These are phyloP conservation scores for Ophiostoma sp. DNA, from an alignment of 2,329 filamentous ascomycete species.

Conservation along the genomic window DNA sequence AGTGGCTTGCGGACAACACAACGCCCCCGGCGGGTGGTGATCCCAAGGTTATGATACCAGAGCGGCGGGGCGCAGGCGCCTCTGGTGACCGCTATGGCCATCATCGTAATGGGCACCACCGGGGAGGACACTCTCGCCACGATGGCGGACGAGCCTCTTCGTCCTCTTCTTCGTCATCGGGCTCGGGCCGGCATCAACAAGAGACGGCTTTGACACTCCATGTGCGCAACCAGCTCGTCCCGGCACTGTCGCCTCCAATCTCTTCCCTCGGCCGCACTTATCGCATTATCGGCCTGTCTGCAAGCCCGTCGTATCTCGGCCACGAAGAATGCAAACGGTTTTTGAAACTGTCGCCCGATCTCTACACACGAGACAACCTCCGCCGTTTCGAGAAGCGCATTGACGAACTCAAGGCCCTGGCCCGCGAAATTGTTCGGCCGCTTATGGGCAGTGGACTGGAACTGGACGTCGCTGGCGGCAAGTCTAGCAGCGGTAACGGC, in stretches of 20 bases:
- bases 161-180: constrained; percentile 27
- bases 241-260: constrained; percentile 46
- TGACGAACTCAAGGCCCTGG: constrained; percentile 84
- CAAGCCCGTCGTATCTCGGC: constrained; percentile 64
- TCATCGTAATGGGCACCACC: constrained; percentile 32
- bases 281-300: constrained; percentile 68
- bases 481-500: constrained; percentile 39
- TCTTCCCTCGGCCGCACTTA: constrained; percentile 72
- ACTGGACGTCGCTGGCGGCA: constrained; percentile 63
- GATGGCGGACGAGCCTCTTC: constrained; percentile 37
- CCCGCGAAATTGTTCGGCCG: constrained; percentile 78
- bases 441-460: constrained; percentile 84
- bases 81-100: constrained; percentile 27
- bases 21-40: constrained; percentile 61
- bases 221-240: constrained; percentile 36
- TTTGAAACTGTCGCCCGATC: constrained; percentile 75
- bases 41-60: constrained; percentile 32
- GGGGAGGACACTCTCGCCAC: constrained; percentile 25
- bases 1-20: constrained; percentile 91
- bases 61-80: constrained; percentile 32
- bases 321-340: constrained; percentile 92
- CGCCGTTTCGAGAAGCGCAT: constrained; percentile 81
- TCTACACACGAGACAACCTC: constrained; percentile 85
- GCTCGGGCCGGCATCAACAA: constrained; percentile 1
- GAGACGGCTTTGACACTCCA: constrained; percentile 27